Percentiles rank a stretch among this genome's conserved stretches.
phyloP scores from a whole-genome alignment of 2,329 filamentous ascomycete genomes.

The Coniochaeta pulveracea region DNA sequence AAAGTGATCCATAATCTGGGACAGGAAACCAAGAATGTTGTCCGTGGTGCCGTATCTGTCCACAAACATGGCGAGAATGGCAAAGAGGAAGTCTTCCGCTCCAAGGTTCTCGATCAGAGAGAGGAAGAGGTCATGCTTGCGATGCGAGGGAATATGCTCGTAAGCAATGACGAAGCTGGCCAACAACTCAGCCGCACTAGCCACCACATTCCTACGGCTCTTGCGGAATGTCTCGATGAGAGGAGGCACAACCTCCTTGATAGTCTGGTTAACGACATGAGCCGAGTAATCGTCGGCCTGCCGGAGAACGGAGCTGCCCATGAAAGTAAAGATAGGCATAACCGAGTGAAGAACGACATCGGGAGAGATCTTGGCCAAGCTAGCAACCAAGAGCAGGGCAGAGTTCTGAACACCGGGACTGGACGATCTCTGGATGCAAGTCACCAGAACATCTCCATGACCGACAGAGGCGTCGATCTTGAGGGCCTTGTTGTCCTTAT shows the following conservation, averaged over 20 bases:
- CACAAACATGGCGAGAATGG: constrained; percentile 78
- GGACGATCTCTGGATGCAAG: constrained; percentile 83
- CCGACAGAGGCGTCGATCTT: constrained; percentile 69
- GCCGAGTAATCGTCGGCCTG: constrained; percentile 96
- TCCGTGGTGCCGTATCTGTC: constrained; percentile 76
- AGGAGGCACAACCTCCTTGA: constrained; percentile 87
- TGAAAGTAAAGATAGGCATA: constrained; percentile 99
- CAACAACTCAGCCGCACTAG: constrained; percentile 79
- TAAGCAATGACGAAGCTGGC: constrained; percentile 93
- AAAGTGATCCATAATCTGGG: constrained; percentile 63
- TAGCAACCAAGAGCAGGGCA: constrained; percentile 77
- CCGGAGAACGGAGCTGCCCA: constrained; percentile 81
- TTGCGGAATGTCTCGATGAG: constrained; percentile 76
- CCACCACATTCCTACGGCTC: constrained; percentile 66
- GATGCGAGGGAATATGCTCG: constrained; percentile 85
- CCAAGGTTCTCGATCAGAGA: constrained; percentile 80
- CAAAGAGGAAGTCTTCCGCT: constrained; percentile 76
- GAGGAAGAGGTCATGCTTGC: constrained; percentile 71
- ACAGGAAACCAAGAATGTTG: constrained; percentile 62
- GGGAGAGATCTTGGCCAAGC: constrained; percentile 75
- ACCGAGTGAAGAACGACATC: constrained; percentile 91
- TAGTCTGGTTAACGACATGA: constrained; percentile 89
- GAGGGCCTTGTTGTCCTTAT: constrained; percentile 48
- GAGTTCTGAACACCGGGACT: constrained; percentile 92
- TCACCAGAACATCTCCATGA: constrained; percentile 81